phyloP scores from a whole-genome alignment of 805 yeast genomes.

The Yamadazyma tumulicola region DNA sequence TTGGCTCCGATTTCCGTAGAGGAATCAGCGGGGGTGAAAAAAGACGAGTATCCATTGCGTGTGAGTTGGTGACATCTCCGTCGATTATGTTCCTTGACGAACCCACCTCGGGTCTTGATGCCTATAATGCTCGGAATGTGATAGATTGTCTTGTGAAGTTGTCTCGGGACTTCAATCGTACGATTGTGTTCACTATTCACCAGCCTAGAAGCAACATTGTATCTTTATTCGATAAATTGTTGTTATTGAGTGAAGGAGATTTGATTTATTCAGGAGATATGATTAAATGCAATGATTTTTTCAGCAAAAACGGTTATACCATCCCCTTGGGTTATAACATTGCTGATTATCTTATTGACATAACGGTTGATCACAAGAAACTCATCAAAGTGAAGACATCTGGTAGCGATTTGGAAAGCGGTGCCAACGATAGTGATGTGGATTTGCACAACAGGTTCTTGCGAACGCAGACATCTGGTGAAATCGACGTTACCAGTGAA shows the following conservation, averaged over 20 bases:
- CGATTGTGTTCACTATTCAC: slow-evolving; percentile 90
- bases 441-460: slow-evolving; percentile 31
- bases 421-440: slow-evolving; percentile 12
- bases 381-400: slow-evolving; percentile 22
- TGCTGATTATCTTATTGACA: slow-evolving; percentile 90
- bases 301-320: slow-evolving; percentile 66
- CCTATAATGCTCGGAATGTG: slow-evolving; percentile 90
- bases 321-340: slow-evolving; percentile 91
- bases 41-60: slow-evolving; percentile 77
- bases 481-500: slow-evolving; percentile 63
- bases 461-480: slow-evolving; percentile 17
- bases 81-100: slow-evolving; percentile 74
- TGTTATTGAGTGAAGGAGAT: slow-evolving; percentile 80
- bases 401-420: slow-evolving; percentile 11
- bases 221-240: slow-evolving; percentile 77
- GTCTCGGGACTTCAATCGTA: slow-evolving; percentile 77
- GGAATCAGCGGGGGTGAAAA: slow-evolving; percentile 76
- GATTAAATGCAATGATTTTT: slow-evolving; percentile 69
- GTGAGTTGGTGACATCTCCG: slow-evolving; percentile 74
- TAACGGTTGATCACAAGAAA: slow-evolving; percentile 64
- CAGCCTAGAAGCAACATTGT: slow-evolving; percentile 97
- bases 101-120: slow-evolving; percentile 93
- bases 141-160: slow-evolving; percentile 78
- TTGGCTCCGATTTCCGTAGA: slow-evolving; percentile 85
- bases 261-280: slow-evolving; percentile 87